Percentiles rank a stretch among this genome's conserved stretches.
Evolutionary conservation across 345 rosid genomes (phyloP).

Genomic region (Aquilaria malaccensis): DNA sequence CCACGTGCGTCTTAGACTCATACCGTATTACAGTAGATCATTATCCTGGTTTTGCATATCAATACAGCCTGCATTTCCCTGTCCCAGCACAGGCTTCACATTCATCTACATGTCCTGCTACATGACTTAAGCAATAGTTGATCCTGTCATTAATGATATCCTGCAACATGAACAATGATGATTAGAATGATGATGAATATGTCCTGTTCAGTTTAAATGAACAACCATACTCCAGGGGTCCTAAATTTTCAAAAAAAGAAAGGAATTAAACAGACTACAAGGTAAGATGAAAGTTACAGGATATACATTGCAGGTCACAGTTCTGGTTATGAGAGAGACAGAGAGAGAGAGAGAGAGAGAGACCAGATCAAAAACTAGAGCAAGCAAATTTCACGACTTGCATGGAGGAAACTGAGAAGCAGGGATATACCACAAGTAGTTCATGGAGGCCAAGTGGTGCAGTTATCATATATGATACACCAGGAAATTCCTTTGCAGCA

Average conservation of each 20-base stretch:
- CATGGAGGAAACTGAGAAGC: not conserved
- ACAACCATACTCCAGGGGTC: no score
- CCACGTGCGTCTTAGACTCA: no score
- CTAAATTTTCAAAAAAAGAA: no score
- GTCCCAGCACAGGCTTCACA: conserved; percentile 80
- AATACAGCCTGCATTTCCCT: conserved; percentile 69
- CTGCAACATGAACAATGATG: conserved; percentile 25
- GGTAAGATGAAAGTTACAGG: no score
- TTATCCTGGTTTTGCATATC: not conserved
- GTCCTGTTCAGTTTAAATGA: not conserved
- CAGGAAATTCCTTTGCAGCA: conserved; percentile 84
- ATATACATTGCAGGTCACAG: no score
- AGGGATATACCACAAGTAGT: conserved; percentile 61
- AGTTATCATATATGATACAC: conserved; percentile 57
- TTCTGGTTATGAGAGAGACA: no score
- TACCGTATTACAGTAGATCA: no score
- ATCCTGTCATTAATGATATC: conserved; percentile 81
- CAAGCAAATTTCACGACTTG: no score
- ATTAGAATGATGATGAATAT: not conserved
- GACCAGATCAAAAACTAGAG: no score
- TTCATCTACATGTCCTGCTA: conserved; percentile 67
- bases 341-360: no score
- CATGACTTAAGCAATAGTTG: conserved; percentile 65
- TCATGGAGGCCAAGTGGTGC: conserved; percentile 90
- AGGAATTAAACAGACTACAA: no score